Conservation (phyloP, 495 filamentous ascomycete species). For the Aspergillus saccharolyticus region DNA sequence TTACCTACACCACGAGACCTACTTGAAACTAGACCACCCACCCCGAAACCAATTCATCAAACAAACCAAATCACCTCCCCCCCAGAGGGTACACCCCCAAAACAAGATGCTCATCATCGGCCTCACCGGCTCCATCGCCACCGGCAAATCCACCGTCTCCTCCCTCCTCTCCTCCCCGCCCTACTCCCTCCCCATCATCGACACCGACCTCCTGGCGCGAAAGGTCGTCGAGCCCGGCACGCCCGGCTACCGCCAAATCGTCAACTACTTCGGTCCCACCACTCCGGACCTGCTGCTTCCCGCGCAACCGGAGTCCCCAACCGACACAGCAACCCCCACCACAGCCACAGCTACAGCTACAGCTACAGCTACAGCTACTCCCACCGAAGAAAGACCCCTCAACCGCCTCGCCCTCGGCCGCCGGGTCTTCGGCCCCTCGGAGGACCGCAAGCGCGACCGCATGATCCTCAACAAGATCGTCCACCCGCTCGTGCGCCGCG, state of each 20-base stretch:
- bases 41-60: constrained; percentile 7
- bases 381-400: constrained; percentile 69
- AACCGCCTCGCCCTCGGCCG: constrained; percentile 82
- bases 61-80: neutral
- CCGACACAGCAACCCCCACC: too few relatives aligned
- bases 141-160: constrained; percentile 96
- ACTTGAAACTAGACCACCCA: too few relatives aligned
- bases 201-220: constrained; percentile 88
- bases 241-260: constrained; percentile 70
- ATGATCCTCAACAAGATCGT: constrained; percentile 80
- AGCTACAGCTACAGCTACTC: constrained; percentile 24
- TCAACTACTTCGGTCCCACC: constrained; percentile 67
- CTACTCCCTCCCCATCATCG: constrained; percentile 86
- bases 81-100: constrained; percentile 1
- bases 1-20: too few relatives aligned
- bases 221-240: constrained; percentile 90
- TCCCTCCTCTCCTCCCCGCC: constrained; percentile 70
- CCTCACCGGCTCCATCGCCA: constrained; percentile 94
- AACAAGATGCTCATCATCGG: constrained; percentile 83
- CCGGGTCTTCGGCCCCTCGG: constrained; percentile 73
- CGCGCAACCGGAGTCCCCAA: constrained; percentile 8
- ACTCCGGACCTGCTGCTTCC: constrained; percentile 80
- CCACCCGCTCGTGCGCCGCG: constrained; percentile 76
- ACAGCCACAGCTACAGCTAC: too few relatives aligned
- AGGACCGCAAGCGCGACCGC: constrained; percentile 60